A percentile compares a stretch with the other conserved stretches of the same genome.
phyloP scores from a whole-genome alignment of 768 basidiomycete species.

The Paxillus rubicundulus region DNA sequence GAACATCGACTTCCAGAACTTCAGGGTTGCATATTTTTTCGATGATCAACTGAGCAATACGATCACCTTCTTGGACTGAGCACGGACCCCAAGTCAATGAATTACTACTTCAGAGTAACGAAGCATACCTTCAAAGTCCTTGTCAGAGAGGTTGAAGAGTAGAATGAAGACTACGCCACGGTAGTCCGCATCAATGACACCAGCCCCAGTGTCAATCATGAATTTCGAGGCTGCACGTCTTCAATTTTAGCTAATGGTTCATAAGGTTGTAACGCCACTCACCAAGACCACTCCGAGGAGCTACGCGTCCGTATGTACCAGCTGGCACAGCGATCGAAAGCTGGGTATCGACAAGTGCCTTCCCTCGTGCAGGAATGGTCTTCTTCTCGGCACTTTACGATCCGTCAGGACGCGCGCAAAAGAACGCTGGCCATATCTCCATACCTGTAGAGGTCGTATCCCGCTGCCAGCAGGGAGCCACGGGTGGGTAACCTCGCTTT shows the following conservation, averaged over 20 bases:
- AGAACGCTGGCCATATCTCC: background rate
- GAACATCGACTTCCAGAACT: conserved; percentile 80
- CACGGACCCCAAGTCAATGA: background rate
- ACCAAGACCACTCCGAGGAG: conserved; percentile 95
- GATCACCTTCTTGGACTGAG: conserved; percentile 86
- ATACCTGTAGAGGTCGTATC: conserved; percentile 93
- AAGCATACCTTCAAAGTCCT: conserved; percentile 76
- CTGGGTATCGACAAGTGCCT: conserved; percentile 88
- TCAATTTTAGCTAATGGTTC: background rate
- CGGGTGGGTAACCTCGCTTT: conserved; percentile 84
- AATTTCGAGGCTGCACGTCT: conserved; percentile 79
- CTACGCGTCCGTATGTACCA: conserved; percentile 95
- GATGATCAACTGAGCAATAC: conserved; percentile 93
- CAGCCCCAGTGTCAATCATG: conserved; percentile 97
- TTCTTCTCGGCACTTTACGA: conserved; percentile 75
- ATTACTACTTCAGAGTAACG: background rate
- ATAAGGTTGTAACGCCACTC: conserved; percentile 23
- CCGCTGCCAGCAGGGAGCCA: conserved; percentile 84
- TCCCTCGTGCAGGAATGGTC: conserved; percentile 82
- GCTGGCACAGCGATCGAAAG: conserved; percentile 90
- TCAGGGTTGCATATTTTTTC: conserved; percentile 88
- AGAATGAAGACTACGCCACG: conserved; percentile 88
- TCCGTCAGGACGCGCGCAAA: conserved; percentile 2
- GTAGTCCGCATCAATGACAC: conserved; percentile 96
- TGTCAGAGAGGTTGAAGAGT: conserved; percentile 88